Evolutionary conservation across 1,284 basidiomycete genomes (phyloP), one percentile per base, ranked within the genome.

Genomic region (Exobasidium rhododendri): DNA sequence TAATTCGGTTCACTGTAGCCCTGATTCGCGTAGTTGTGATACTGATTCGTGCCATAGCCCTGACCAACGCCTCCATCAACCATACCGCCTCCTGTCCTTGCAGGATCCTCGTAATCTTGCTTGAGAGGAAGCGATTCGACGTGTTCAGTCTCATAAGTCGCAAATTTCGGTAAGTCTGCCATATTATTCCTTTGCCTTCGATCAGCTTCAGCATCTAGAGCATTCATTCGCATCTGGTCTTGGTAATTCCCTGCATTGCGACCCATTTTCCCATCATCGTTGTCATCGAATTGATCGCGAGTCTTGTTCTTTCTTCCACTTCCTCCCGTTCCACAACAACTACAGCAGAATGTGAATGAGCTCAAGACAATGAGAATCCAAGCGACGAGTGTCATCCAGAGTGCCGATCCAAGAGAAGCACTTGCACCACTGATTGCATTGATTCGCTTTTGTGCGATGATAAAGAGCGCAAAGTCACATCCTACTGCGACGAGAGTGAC

Each of bases 161-260:
- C 74, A 52, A 76, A 76, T 40, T 74, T 68, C 63, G 74, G 74
- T n/a, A 76, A 68, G 44, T 74, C 70, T 20, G 52, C 56, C n/a
- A n/a, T n/a, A 11, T 22, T 24, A 22, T 56, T 55, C 2, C 56
- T 63, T 50, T 73, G 74, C 35, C 72, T 65, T 32, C 74, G 58
- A 54, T 75, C 72, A 10, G 50, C 30, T 57, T 76, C 74, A 10
- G 74, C 74, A 13, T 69, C 62, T 50, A 76, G 61, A 2, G 74
- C 74, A 31, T 76, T 71, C 73, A 76, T 69, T n/a, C 74, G 66
- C 74, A 76, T 76, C 47, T 71, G 67, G 30, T 68, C 64, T 26
- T 52, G 63, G 54, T 76, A 73, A 49, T 70, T 64, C 14, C 60
- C 58, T 0, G 6, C 30, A n/a, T 26, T 29, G n/a, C 59, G 56